Evolutionary conservation across 2,329 filamentous ascomycete genomes (phyloP).

Genomic region (Stachybotrys chlorohalonatus): DNA sequence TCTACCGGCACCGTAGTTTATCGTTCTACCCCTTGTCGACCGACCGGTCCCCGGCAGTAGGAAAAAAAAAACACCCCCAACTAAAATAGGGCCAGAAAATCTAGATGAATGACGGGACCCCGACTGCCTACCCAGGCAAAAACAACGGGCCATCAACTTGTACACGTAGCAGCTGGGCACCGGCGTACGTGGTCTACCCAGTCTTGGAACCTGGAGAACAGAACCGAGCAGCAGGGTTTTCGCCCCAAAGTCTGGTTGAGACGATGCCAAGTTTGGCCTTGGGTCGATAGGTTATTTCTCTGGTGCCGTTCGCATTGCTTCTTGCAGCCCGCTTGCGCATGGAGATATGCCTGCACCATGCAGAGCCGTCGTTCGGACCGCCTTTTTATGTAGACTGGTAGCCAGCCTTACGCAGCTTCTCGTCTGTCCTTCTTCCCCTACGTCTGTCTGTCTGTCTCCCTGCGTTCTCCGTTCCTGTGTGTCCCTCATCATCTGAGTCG

Average conservation of each 20-base stretch:
- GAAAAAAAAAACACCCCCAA: no score
- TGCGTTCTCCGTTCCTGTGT: not conserved
- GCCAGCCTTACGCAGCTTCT: not conserved
- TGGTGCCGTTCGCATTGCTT: not conserved
- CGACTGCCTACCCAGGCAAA: not conserved
- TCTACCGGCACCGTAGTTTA: no score
- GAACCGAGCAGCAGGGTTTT: not conserved
- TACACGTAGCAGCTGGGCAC: not conserved
- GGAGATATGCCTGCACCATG: not conserved
- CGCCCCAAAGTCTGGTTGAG: not conserved
- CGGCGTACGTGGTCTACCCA: not conserved
- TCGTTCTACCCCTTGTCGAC: no score
- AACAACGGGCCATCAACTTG: not conserved
- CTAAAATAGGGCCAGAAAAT: no score
- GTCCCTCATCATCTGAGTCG: not conserved
- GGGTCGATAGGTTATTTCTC: not conserved
- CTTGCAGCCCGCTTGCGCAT: not conserved
- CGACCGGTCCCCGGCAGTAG: no score
- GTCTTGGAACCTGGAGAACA: not conserved
- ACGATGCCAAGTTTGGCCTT: not conserved
- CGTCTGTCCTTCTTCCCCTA: not conserved
- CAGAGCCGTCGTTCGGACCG: not conserved
- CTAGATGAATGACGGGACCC: not conserved
- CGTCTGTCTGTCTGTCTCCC: not conserved
- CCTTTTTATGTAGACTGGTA: not conserved